phyloP scores from a whole-genome alignment of 805 yeast species.

The Schwanniomyces polymorphus region DNA sequence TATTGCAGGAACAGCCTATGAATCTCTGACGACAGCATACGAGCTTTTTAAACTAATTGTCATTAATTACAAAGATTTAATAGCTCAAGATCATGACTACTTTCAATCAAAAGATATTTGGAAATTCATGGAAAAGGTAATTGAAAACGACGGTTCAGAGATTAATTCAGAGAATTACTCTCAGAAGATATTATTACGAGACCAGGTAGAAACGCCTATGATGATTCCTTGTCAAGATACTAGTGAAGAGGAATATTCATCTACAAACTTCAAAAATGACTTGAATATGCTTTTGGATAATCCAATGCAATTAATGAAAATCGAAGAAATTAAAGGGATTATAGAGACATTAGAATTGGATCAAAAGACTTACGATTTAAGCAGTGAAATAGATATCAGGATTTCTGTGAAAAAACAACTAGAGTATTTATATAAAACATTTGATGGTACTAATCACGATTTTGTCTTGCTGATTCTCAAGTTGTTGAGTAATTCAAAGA shows the following conservation, averaged over 20 bases:
- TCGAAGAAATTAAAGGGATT: conserved; percentile 16
- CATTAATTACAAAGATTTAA: conserved; percentile 32
- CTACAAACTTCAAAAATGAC: conserved; percentile 26
- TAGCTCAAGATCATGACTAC: conserved; percentile 30
- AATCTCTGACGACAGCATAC: conserved; percentile 26
- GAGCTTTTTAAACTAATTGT: conserved; percentile 37
- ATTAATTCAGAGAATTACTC: background rate
- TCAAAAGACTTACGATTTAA: conserved; percentile 1
- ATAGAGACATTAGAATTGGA: conserved; percentile 7
- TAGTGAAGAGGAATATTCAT: conserved; percentile 18
- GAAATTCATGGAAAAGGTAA: conserved; percentile 29
- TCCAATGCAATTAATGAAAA: conserved; percentile 8
- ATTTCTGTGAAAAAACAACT: conserved; percentile 4
- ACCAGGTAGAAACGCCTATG: conserved; percentile 36
- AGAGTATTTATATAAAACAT: conserved; percentile 8
- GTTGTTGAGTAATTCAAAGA: conserved; percentile 9
- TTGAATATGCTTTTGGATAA: conserved; percentile 18
- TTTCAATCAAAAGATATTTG: conserved; percentile 33
- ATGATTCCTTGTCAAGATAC: conserved; percentile 21
- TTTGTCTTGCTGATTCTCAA: conserved; percentile 8
- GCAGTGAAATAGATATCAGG: background rate
- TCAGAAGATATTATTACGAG: conserved; percentile 17
- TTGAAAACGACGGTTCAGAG: conserved; percentile 17
- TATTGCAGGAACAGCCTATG: conserved; percentile 27
- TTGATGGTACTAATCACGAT: background rate